Base-by-base conservation (phyloP, 2,329 filamentous ascomycete species). In the Penicillium nordicum region DNA sequence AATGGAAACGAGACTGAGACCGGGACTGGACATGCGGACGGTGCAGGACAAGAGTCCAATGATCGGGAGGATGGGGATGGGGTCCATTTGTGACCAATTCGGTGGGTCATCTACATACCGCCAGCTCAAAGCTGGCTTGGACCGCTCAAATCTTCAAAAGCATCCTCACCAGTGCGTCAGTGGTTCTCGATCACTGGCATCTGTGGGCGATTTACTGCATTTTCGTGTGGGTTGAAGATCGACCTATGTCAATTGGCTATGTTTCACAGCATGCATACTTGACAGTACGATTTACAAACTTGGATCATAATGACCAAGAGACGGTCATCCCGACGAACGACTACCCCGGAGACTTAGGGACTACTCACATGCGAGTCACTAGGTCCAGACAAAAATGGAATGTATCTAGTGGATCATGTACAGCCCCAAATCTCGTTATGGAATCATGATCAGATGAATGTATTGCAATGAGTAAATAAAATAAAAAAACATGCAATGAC, bases 61-160 rank as follows among this genome's bases (percentile, higher is more conserved):
- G 40, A 59, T 8, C 57, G 44, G 30, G 62, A 69, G 9, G 62
- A 67, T 37, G 69, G 68, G 9, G 65, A 68, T 34, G 71, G 72
- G 8, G 64, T 74, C 12, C 69, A 72, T 54, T 64, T 73, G 37
- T 74, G 63, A 70, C 36, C 12, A 57, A 29, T 41, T 18, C 27
- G n/a, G 41, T n/a, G 46, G 43, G 25, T 27, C 18, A 42, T 53
- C 40, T 50, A 29, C 10, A 21, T 29, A 16, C 16, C 8, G 16
- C 16, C 12, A 11, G 41, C 29, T 41, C 30, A 25, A 30, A 37
- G 29, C 11, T 30, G 2, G 49, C 34, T 42, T 21, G 14, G 23
- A 45, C 32, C 18, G 18, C 29, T 16, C 47, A 16, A 27, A 23
- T 29, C 30, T 12, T 25, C 42, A 48, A 51, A 46, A 27, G 23